Evolutionary conservation across 2,329 filamentous ascomycete genomes (phyloP).

Genomic region (Botrytis aclada): DNA sequence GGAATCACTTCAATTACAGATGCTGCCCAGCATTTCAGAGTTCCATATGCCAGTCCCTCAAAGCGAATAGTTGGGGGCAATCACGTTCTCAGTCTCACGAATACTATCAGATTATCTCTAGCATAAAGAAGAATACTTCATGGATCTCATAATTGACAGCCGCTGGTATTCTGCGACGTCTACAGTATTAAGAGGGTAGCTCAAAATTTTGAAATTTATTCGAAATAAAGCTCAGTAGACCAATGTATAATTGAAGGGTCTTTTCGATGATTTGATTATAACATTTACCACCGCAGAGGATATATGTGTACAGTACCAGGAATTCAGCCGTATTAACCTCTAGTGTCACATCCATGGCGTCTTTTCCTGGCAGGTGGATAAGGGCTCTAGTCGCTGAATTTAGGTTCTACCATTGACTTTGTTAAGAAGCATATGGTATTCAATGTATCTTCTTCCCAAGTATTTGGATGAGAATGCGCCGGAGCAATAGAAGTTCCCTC

Average conservation of each 20-base stretch:
- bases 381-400: background rate
- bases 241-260: background rate
- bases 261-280: background rate
- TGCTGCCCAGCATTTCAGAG: background rate
- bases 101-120: background rate
- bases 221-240: background rate
- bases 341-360: background rate
- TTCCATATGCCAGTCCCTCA: background rate
- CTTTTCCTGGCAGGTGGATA: background rate
- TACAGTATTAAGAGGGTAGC: background rate
- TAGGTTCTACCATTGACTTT: background rate
- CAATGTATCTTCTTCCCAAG: background rate
- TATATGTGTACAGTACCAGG: background rate
- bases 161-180: background rate
- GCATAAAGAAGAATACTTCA: background rate
- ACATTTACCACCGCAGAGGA: background rate
- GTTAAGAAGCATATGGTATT: background rate
- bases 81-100: background rate
- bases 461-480: slow-evolving; percentile 1
- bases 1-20: background rate
- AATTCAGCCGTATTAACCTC: too few relatives aligned
- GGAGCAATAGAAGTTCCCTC: background rate
- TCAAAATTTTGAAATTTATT: background rate
- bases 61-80: background rate
- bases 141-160: background rate